Conservation (phyloP, 768 basidiomycete genomes). For the Kwoniella sp. region DNA sequence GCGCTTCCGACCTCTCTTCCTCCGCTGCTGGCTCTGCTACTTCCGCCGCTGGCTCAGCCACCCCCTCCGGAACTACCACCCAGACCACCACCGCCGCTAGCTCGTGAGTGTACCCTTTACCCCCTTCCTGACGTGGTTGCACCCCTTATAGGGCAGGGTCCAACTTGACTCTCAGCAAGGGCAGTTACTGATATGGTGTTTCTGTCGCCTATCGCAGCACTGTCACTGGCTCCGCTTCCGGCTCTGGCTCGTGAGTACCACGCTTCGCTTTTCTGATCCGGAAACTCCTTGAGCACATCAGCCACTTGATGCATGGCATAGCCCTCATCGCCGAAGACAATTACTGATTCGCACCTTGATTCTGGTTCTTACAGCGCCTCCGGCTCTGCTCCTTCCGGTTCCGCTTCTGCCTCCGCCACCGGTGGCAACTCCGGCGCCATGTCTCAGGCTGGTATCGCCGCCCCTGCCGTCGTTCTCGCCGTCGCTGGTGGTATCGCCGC, state of each 20-base stretch:
- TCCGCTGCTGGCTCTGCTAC: conserved; percentile 5
- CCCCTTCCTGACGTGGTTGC: no score
- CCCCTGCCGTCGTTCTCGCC: conserved; percentile 38
- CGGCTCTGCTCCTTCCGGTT: conserved; percentile 4
- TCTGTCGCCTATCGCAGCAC: neutral
- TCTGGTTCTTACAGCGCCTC: neutral
- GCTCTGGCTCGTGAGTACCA: conserved; percentile 1
- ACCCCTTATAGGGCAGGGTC: no score
- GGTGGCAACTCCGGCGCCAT: conserved; percentile 22
- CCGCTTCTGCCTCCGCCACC: conserved; percentile 15
- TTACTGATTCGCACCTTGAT: no score
- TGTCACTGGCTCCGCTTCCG: conserved; percentile 5
- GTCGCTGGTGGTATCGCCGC: conserved; percentile 34
- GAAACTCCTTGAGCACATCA: no score
- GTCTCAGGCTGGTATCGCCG: conserved; percentile 11
- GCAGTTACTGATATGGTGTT: no score
- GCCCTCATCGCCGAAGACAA: no score
- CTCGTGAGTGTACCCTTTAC: conserved; percentile 1
- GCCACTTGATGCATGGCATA: no score
- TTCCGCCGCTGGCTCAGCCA: conserved; percentile 5
- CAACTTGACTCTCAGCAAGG: no score
- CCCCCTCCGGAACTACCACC: conserved; percentile 1
- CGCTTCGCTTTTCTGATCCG: neutral
- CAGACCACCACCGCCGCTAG: conserved; percentile 9
- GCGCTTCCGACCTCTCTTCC: conserved; percentile 1